Percentiles rank a stretch among this genome's conserved stretches.
These are phyloP conservation scores for Lathyrus sativus DNA, from an alignment of 306 rosid genomes.

Conservation along the genomic window DNA sequence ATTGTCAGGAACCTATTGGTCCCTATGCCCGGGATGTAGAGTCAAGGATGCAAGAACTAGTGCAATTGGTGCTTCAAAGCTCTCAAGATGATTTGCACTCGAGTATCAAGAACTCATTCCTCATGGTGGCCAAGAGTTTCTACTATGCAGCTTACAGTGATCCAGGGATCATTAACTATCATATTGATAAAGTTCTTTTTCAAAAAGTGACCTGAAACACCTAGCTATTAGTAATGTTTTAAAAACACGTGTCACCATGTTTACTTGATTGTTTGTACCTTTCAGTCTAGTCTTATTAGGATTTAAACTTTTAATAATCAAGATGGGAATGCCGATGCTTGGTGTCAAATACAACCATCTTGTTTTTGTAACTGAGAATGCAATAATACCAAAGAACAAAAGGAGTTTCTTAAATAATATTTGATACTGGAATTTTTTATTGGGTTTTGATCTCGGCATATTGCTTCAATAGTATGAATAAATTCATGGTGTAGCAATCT, in stretches of 20 bases:
- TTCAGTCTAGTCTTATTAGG: not conserved
- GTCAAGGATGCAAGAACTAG: conserved; percentile 69
- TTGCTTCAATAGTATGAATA: not conserved
- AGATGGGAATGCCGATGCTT: not conserved
- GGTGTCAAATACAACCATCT: not conserved
- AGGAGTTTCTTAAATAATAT: not conserved
- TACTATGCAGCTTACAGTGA: conserved; percentile 65
- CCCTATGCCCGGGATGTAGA: conserved; percentile 49
- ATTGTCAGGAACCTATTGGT: conserved; percentile 43
- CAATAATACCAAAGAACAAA: not conserved
- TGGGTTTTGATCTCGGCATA: not conserved
- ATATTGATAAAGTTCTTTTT: conserved; percentile 68
- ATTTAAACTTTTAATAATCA: not conserved
- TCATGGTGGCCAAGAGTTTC: conserved; percentile 65
- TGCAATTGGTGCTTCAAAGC: conserved; percentile 55
- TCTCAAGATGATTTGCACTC: conserved; percentile 49
- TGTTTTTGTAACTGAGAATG: not conserved
- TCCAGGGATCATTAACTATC: conserved; percentile 51
- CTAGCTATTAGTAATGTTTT: not conserved
- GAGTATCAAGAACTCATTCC: conserved; percentile 60
- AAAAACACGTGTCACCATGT: not conserved
- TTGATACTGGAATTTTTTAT: not conserved
- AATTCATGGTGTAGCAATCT: conserved; percentile 12
- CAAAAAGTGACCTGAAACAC: conserved; percentile 54
- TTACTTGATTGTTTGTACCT: conserved; percentile 6